Evolutionary conservation across 2,329 filamentous ascomycete genomes (phyloP).

Genomic region (Myriosclerotinia duriaeana): DNA sequence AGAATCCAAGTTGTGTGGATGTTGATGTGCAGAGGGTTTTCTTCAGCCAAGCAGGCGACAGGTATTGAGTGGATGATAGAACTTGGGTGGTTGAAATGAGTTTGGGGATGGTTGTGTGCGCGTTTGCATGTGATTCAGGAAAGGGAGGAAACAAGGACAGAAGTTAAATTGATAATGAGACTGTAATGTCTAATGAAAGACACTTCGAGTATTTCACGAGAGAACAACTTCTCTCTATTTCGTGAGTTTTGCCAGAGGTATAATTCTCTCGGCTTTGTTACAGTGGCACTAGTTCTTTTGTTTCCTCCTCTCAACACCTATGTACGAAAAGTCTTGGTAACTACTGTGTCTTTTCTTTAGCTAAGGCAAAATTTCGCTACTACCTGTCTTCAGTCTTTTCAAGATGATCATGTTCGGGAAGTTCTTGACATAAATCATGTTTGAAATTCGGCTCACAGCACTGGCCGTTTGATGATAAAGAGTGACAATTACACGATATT

Average conservation of each 20-base stretch:
- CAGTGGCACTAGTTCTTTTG: neutral
- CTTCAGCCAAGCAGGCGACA: no score
- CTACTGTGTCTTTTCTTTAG: no score
- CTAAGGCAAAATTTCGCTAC: neutral
- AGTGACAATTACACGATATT: neutral
- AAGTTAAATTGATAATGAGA: neutral
- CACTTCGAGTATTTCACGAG: neutral
- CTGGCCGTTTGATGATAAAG: accelerated
- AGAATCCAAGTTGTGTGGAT: slow-evolving; percentile 48
- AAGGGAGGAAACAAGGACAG: neutral
- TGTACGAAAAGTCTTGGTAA: no score
- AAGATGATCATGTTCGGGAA: no score
- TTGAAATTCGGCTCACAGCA: neutral
- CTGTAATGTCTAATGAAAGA: neutral
- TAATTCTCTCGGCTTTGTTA: neutral
- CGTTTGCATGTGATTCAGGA: neutral
- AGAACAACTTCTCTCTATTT: neutral
- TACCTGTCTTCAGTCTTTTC: neutral
- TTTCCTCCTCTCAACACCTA: neutral
- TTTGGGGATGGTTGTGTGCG: neutral
- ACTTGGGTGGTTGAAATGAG: neutral
- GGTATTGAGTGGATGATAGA: neutral
- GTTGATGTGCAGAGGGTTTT: slow-evolving; percentile 44
- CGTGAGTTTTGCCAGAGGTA: neutral
- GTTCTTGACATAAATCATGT: neutral